These are phyloP conservation scores for Curvularia sp. DNA, from an alignment of 2,329 filamentous ascomycete species.

Conservation along the genomic window DNA sequence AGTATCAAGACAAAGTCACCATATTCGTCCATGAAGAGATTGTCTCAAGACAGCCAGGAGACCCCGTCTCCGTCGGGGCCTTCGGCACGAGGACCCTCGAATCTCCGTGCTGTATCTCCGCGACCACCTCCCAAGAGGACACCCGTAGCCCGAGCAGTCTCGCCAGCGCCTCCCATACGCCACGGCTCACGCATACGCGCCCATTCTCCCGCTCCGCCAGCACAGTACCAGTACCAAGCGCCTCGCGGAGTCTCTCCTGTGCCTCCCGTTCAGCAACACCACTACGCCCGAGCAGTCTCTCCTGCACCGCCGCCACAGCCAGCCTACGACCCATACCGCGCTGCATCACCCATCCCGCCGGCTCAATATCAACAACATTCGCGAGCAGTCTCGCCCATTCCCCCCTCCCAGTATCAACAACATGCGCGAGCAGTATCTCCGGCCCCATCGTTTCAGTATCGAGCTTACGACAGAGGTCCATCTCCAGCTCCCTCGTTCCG, in stretches of 20 bases:
- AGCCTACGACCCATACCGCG: conserved; percentile 33
- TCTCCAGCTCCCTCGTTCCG: conserved; percentile 44
- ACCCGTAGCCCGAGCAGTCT: conserved; percentile 47
- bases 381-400: conserved; percentile 42
- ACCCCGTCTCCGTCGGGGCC: conserved; percentile 38
- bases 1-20: conserved; percentile 53
- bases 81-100: conserved; percentile 28
- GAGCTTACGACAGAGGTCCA: conserved; percentile 32
- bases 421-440: conserved; percentile 45
- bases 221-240: conserved; percentile 21
- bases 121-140: conserved; percentile 44
- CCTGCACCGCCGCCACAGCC: conserved; percentile 38
- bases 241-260: conserved; percentile 37
- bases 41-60: conserved; percentile 47
- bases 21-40: conserved; percentile 60
- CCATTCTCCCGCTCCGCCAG: conserved; percentile 39
- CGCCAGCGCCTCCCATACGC: conserved; percentile 49
- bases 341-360: conserved; percentile 27
- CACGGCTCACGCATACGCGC: conserved; percentile 34
- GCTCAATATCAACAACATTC: conserved; percentile 36
- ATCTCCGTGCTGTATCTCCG: conserved; percentile 52
- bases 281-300: conserved; percentile 35
- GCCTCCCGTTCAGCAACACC: conserved; percentile 35
- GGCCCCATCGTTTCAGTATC: conserved; percentile 36
- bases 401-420: conserved; percentile 32